Percentiles rank a stretch among this genome's conserved stretches.
Conservation (phyloP, 2,329 filamentous ascomycete species). For the Colletotrichum sp. region DNA sequence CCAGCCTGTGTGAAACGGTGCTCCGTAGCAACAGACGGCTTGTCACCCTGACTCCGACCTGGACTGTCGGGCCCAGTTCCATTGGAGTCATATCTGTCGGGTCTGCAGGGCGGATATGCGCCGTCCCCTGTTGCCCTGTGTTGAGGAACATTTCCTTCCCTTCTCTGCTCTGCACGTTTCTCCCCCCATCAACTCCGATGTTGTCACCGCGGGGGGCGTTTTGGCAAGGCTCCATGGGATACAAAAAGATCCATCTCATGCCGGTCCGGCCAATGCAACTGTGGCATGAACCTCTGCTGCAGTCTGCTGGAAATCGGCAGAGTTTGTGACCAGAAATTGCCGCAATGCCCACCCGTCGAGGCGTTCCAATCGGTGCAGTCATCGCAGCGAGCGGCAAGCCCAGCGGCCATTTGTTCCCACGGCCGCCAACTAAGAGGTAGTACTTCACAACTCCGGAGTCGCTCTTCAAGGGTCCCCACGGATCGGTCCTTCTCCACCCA, state of each 20-base stretch:
- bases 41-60: slow-evolving; percentile 9
- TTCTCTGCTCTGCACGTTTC: neutral
- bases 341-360: slow-evolving; percentile 17
- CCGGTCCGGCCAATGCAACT: slow-evolving; percentile 18
- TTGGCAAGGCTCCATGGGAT: neutral
- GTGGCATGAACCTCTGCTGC: slow-evolving; percentile 16
- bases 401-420: slow-evolving; percentile 8
- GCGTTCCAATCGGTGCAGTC: slow-evolving; percentile 20
- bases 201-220: slow-evolving; percentile 5
- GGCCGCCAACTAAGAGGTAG: neutral
- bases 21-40: slow-evolving; percentile 8
- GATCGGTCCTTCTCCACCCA: slow-evolving; percentile 7
- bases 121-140: neutral
- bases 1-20: slow-evolving; percentile 20
- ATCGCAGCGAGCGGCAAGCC: neutral
- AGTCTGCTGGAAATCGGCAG: slow-evolving; percentile 11
- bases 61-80: slow-evolving; percentile 7
- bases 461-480: neutral
- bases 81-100: slow-evolving; percentile 13
- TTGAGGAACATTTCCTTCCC: slow-evolving; percentile 1
- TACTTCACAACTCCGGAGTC: slow-evolving; percentile 4
- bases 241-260: slow-evolving; percentile 7
- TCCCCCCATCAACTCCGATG: neutral
- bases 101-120: slow-evolving; percentile 15
- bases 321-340: slow-evolving; percentile 18